A percentile compares a stretch with the other conserved stretches of the same genome.
Conservation (phyloP, 148 eudicot genomes). For the Silene uniflora region DNA sequence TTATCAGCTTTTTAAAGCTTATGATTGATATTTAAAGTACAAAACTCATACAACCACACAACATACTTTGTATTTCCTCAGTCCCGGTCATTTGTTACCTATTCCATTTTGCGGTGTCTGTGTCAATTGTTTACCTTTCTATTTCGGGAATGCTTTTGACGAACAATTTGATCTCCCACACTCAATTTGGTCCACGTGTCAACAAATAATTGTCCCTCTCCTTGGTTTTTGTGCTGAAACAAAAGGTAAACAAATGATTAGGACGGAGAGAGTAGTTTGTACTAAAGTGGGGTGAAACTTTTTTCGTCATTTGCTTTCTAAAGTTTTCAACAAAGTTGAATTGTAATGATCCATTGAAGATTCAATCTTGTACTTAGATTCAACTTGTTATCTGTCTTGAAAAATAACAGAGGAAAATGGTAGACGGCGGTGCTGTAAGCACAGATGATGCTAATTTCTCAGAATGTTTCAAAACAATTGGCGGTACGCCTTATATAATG, state of each 20-base stretch:
- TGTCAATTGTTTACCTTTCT: no score
- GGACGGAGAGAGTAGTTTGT: neutral
- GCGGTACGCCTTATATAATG: slow-evolving; percentile 20
- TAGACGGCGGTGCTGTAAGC: slow-evolving; percentile 3
- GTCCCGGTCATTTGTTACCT: no score
- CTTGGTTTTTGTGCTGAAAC: no score
- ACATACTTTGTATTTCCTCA: neutral
- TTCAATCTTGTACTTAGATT: slow-evolving; percentile 1
- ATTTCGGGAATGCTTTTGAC: no score
- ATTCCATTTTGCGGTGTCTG: no score
- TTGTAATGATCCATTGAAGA: neutral
- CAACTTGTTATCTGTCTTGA: neutral
- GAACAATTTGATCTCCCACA: no score
- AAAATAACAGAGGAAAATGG: slow-evolving; percentile 7
- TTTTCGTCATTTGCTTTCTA: neutral
- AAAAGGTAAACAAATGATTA: no score
- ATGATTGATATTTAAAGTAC: neutral
- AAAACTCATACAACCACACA: neutral
- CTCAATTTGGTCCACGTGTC: no score
- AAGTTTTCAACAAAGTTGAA: neutral
- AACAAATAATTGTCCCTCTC: no score
- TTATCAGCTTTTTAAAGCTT: neutral
- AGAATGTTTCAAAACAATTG: slow-evolving; percentile 21
- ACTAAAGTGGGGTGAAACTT: neutral
- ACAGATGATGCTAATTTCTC: slow-evolving; percentile 7